These are phyloP conservation scores for Ogataea parapolymorpha DNA, from an alignment of 805 yeast species.

Conservation along the genomic window DNA sequence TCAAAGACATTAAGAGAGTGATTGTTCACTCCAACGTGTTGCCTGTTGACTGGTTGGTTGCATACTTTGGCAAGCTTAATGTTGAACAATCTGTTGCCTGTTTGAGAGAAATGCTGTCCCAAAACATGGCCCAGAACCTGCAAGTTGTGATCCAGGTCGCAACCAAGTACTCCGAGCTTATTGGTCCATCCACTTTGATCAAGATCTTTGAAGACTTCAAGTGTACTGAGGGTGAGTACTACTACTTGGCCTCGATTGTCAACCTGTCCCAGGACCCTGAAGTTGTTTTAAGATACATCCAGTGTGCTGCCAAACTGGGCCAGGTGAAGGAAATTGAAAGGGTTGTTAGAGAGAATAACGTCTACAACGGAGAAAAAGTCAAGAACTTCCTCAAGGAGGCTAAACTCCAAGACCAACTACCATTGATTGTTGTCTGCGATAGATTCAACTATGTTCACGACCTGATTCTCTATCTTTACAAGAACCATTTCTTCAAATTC, in stretches of 20 bases:
- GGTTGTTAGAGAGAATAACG: slow-evolving; percentile 88
- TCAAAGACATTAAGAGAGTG: slow-evolving; percentile 93
- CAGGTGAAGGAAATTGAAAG: slow-evolving; percentile 95
- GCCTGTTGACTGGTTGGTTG: slow-evolving; percentile 91
- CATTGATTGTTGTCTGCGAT: slow-evolving; percentile 94
- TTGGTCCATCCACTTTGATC: slow-evolving; percentile 82
- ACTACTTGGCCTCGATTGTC: slow-evolving; percentile 89
- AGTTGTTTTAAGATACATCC: slow-evolving; percentile 93
- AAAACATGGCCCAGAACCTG: slow-evolving; percentile 78
- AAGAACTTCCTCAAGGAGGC: slow-evolving; percentile 96
- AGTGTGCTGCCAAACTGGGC: slow-evolving; percentile 86
- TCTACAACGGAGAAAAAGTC: slow-evolving; percentile 95
- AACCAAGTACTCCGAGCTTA: slow-evolving; percentile 89
- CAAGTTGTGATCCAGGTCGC: slow-evolving; percentile 96
- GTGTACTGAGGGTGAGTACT: slow-evolving; percentile 90
- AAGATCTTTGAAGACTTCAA: slow-evolving; percentile 91
- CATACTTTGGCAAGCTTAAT: slow-evolving; percentile 87
- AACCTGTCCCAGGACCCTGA: slow-evolving; percentile 91
- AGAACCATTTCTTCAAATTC: slow-evolving; percentile 92
- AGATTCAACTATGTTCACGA: slow-evolving; percentile 90
- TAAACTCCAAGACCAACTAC: slow-evolving; percentile 89
- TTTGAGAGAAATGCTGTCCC: slow-evolving; percentile 78
- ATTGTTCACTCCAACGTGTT: slow-evolving; percentile 80
- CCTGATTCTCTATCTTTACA: slow-evolving; percentile 87
- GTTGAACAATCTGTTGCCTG: slow-evolving; percentile 91